phyloP scores from a whole-genome alignment of 2,329 filamentous ascomycete species.

The Trichoderma sp. region DNA sequence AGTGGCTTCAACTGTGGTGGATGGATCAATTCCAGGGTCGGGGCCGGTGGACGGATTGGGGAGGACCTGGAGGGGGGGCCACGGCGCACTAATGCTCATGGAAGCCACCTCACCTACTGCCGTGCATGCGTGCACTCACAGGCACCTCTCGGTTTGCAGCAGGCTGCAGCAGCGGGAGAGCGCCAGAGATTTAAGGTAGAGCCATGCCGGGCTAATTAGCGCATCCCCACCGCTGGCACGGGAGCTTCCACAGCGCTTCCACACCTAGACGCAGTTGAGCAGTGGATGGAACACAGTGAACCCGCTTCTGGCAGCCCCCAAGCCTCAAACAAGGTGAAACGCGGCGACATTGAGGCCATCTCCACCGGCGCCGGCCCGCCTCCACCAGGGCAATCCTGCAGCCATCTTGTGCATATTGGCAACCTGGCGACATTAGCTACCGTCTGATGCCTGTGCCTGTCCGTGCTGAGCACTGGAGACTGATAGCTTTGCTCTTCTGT shows the following conservation, averaged over 20 bases:
- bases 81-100: constrained; percentile 20
- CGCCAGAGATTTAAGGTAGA: constrained; percentile 9
- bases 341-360: constrained; percentile 6
- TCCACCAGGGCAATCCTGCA: constrained; percentile 25
- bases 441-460: constrained; percentile 5
- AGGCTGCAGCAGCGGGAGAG: background rate
- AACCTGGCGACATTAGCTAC: constrained; percentile 24
- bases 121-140: background rate
- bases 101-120: too few relatives aligned
- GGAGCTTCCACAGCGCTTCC: constrained; percentile 28
- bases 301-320: constrained; percentile 11
- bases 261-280: background rate
- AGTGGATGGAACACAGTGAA: too few relatives aligned
- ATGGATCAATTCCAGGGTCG: background rate
- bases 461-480: background rate
- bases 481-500: background rate
- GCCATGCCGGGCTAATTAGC: constrained; percentile 27
- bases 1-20: background rate
- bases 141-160: background rate
- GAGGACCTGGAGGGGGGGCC: background rate
- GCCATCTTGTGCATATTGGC: constrained; percentile 24
- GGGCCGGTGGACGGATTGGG: constrained; percentile 8
- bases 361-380: constrained; percentile 20
- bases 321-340: constrained; percentile 28
- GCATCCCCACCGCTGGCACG: constrained; percentile 26